phyloP scores from a whole-genome alignment of 2,329 filamentous ascomycete genomes.

The Onygenales sp. region DNA sequence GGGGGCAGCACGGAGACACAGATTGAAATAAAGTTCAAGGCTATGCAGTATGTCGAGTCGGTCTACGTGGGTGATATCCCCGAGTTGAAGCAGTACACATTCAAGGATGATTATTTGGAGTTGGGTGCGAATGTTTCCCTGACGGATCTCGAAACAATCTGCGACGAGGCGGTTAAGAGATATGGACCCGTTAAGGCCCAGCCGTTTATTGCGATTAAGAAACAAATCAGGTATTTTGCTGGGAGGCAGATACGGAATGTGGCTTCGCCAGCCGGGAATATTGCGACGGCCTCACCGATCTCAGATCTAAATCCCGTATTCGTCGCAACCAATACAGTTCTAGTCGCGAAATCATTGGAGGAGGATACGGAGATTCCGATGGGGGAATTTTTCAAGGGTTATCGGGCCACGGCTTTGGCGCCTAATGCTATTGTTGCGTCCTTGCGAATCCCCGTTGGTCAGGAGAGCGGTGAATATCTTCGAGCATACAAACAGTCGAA shows the following conservation, averaged over 20 bases:
- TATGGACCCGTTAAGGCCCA: slow-evolving; percentile 66
- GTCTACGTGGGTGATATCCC: slow-evolving; percentile 90
- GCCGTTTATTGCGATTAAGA: slow-evolving; percentile 81
- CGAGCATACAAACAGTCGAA: slow-evolving; percentile 94
- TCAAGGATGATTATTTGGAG: slow-evolving; percentile 74
- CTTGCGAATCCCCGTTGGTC: slow-evolving; percentile 72
- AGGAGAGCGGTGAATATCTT: slow-evolving; percentile 69
- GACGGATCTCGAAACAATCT: slow-evolving; percentile 82
- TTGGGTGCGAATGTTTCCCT: slow-evolving; percentile 88
- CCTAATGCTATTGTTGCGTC: slow-evolving; percentile 75
- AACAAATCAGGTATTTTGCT: slow-evolving; percentile 90
- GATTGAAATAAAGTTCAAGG: slow-evolving; percentile 98
- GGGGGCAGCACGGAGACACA: slow-evolving; percentile 95
- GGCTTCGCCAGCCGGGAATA: slow-evolving; percentile 89
- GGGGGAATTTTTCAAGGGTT: slow-evolving; percentile 85
- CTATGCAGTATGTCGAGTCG: slow-evolving; percentile 76
- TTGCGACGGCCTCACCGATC: slow-evolving; percentile 90
- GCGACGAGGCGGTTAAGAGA: slow-evolving; percentile 64
- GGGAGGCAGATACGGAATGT: slow-evolving; percentile 94
- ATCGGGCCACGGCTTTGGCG: slow-evolving; percentile 72
- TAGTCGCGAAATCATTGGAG: slow-evolving; percentile 68
- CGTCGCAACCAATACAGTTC: slow-evolving; percentile 71
- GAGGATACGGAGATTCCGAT: slow-evolving; percentile 80
- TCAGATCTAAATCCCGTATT: slow-evolving; percentile 94
- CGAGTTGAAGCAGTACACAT: slow-evolving; percentile 71